phyloP scores from a whole-genome alignment of 2,329 filamentous ascomycete genomes.

The Emydomyces testavorans region DNA sequence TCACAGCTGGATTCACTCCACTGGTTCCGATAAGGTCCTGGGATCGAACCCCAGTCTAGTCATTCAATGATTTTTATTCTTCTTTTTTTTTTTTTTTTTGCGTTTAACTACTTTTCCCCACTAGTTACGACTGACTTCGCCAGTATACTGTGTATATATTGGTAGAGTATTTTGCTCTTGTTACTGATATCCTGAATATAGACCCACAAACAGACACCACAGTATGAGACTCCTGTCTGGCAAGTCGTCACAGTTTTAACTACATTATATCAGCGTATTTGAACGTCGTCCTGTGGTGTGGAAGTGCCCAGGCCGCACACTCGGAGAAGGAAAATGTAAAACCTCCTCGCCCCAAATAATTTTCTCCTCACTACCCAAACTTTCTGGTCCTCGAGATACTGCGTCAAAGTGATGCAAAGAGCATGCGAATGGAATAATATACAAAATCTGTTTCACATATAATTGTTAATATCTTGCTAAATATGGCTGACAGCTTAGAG shows the following conservation, averaged over 20 bases:
- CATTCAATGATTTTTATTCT: conserved; percentile 8
- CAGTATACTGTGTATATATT: no score
- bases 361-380: neutral
- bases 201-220: no score
- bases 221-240: no score
- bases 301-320: neutral
- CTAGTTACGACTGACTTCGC: no score
- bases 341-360: neutral
- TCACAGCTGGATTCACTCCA: conserved; percentile 11
- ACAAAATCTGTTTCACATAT: neutral
- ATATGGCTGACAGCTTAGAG: conserved; percentile 19
- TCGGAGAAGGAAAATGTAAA: neutral
- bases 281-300: no score
- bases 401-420: neutral
- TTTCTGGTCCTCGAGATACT: neutral
- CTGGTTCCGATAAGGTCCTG: conserved; percentile 15
- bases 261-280: no score
- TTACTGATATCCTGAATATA: no score
- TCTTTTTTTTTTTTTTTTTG: neutral
- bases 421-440: neutral
- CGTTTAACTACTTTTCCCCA: no score
- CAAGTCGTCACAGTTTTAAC: no score
- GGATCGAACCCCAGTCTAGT: conserved; percentile 17
- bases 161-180: no score
- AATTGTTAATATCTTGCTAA: neutral